Conservation (phyloP, 495 filamentous ascomycete genomes). For the Aspergillus coremiiformis region DNA sequence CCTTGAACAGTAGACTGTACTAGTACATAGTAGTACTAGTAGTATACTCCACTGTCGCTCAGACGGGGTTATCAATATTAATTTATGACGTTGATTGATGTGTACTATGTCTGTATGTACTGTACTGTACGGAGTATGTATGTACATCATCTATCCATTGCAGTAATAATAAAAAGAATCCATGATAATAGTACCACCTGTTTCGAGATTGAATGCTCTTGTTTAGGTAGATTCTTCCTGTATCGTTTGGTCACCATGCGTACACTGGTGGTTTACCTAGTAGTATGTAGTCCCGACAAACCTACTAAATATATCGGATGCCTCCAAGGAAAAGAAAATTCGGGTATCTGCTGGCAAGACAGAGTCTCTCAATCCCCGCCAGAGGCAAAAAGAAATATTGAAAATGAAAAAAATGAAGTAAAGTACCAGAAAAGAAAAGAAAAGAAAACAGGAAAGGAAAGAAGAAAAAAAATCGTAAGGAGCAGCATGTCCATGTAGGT, state of each 20-base stretch:
- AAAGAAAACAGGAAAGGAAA: not conserved
- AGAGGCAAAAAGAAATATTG: too few relatives aligned
- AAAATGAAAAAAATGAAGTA: too few relatives aligned
- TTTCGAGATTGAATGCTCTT: not conserved
- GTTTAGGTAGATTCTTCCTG: not conserved
- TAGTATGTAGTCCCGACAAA: not conserved
- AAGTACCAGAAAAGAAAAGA: not conserved
- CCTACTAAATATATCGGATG: not conserved
- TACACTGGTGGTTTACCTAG: not conserved
- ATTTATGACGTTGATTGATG: too few relatives aligned
- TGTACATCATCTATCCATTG: not conserved
- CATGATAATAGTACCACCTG: not conserved
- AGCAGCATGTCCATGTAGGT: slow-evolving; percentile 1
- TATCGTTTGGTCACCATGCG: not conserved
- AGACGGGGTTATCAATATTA: too few relatives aligned
- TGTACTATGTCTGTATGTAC: too few relatives aligned
- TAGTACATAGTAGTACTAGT: too few relatives aligned
- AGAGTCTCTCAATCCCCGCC: slow-evolving; percentile 10
- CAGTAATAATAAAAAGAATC: too few relatives aligned
- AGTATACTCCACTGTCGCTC: too few relatives aligned
- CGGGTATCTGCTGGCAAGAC: slow-evolving; percentile 19
- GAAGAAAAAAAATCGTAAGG: slow-evolving; percentile 1
- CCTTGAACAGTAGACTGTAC: too few relatives aligned
- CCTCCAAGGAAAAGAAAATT: not conserved
- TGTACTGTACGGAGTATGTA: too few relatives aligned